Base-by-base conservation (phyloP, 495 filamentous ascomycete genomes). In the Hamigera avellanea region DNA sequence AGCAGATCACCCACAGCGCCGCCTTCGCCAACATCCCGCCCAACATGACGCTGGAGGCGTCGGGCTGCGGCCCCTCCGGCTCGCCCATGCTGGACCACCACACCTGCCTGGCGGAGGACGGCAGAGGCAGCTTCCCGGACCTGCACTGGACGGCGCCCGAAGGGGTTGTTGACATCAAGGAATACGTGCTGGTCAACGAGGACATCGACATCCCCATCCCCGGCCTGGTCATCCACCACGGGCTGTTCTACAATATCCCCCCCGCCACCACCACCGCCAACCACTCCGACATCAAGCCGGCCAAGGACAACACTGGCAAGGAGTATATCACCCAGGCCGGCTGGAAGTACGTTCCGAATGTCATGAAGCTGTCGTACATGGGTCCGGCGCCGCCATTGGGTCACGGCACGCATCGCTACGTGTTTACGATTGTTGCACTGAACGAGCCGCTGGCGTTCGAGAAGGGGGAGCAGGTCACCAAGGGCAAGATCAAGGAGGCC, bases 171-270 rank as follows among this genome's bases (percentile, higher is more conserved):
- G 25, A 50, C 1, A 62, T 69, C 2, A 57, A 59, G 40, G 55
- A 74, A 37, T 73, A 68, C 38, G 45, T 73, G 8, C 34, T 76
- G 1, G 43, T 71, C 10, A 58, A 56, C n/a, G 65, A 76, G 41
- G 69, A 73, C 30, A 55, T 64, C n/a, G 69, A 74, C 36, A 45
- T 55, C 12, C 67, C 70, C 2, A 41, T 71, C 17, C 69, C 69
- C 1, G 61, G 45, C 8, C 26, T 46, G 6, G 57, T 65, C 23
- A 54, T 69, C 19, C 47, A 59, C 15, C 72, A 73, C 35, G 68
- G 66, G 12, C 44, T 70, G 5, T 64, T 65, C 42, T 61, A 54
- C 32, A 58, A 36, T 0, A 71, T 73, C 35, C 61, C 57, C 4
- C 27, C 57, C 2, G 49, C 55, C 0, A 52, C 39, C 12, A 59